phyloP scores from a whole-genome alignment of 257 asterid species.

The Ophiorrhiza pumila region DNA sequence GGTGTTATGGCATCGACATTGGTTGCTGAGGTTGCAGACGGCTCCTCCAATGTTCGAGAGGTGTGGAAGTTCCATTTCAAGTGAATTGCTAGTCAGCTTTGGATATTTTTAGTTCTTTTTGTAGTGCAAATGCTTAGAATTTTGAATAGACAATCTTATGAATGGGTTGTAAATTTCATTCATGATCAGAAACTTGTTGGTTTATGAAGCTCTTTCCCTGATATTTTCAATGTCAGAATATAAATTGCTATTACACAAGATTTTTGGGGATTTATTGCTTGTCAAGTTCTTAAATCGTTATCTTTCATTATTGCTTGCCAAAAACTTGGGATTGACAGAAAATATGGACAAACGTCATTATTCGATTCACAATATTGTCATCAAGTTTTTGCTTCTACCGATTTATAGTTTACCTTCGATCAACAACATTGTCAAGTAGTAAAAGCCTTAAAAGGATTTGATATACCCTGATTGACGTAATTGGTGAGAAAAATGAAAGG shows the following conservation, averaged over 20 bases:
- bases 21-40: conserved; percentile 81
- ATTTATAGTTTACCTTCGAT: too few relatives aligned
- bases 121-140: not conserved
- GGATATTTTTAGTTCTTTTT: not conserved
- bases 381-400: too few relatives aligned
- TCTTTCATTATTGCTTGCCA: not conserved
- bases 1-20: conserved; percentile 57
- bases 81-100: conserved; percentile 24
- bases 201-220: not conserved
- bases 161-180: not conserved
- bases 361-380: too few relatives aligned
- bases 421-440: too few relatives aligned
- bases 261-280: not conserved
- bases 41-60: conserved; percentile 91
- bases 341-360: too few relatives aligned
- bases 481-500: too few relatives aligned
- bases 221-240: not conserved
- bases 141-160: not conserved
- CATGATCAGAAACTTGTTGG: not conserved
- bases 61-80: conserved; percentile 75
- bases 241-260: not conserved
- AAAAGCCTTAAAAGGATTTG: too few relatives aligned
- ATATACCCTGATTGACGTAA: too few relatives aligned
- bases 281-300: not conserved
- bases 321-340: too few relatives aligned